Conservation (phyloP, 192 early-diverging fungal genomes). For the Gamsiella multidivaricata region DNA sequence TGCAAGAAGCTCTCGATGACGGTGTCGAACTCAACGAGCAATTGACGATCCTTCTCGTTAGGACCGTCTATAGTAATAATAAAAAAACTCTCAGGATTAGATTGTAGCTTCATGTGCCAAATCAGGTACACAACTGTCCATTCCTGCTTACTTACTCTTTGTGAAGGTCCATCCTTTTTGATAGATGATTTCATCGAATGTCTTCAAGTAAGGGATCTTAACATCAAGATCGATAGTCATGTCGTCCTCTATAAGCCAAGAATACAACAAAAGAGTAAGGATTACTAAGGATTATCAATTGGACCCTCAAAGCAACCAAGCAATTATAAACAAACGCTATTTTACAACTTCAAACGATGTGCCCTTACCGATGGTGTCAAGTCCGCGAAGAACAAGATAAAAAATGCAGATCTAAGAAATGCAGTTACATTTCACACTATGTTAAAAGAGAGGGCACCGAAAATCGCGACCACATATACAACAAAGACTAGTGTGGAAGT, state of each 20-base stretch:
- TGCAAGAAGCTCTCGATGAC: constrained; percentile 91
- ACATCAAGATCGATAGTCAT: constrained; percentile 86
- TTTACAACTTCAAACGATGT: background rate
- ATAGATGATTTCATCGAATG: constrained; percentile 85
- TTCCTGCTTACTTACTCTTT: constrained; percentile 64
- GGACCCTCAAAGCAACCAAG: too few relatives aligned
- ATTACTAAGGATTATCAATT: background rate
- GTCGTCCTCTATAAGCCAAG: constrained; percentile 80
- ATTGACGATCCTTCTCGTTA: constrained; percentile 92
- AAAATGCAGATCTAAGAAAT: constrained; percentile 86
- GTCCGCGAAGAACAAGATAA: constrained; percentile 93
- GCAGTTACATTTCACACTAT: background rate
- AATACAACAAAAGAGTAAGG: background rate
- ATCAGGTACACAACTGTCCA: background rate
- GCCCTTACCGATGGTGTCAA: constrained; percentile 88
- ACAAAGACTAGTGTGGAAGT: background rate
- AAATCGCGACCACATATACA: too few relatives aligned
- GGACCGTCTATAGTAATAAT: constrained; percentile 69
- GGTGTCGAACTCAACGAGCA: constrained; percentile 90
- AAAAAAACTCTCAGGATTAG: background rate
- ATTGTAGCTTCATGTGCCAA: background rate
- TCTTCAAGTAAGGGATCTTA: constrained; percentile 82
- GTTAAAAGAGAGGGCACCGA: background rate
- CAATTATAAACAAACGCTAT: too few relatives aligned
- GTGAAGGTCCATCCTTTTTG: constrained; percentile 83